phyloP scores from a whole-genome alignment of 2,329 filamentous ascomycete genomes.

The Annulohypoxylon truncatum region DNA sequence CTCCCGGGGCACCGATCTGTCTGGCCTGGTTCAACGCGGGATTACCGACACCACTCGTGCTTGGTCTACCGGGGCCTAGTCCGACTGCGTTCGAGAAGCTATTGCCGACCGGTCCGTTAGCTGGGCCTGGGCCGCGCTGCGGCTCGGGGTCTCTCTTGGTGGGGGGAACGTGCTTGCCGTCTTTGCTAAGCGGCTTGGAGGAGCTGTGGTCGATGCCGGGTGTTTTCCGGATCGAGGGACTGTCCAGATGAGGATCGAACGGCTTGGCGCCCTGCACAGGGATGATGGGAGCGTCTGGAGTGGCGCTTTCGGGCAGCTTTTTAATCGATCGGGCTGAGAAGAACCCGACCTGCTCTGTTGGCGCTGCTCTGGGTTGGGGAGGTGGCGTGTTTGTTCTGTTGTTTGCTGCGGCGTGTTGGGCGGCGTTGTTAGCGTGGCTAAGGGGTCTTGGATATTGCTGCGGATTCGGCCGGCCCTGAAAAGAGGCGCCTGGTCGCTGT shows the following conservation, averaged over 20 bases:
- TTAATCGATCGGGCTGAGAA: conserved; percentile 76
- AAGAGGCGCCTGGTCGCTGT: conserved; percentile 43
- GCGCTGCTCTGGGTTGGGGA: conserved; percentile 46
- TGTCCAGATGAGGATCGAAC: conserved; percentile 81
- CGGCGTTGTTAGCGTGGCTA: conserved; percentile 35
- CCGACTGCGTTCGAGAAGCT: conserved; percentile 32
- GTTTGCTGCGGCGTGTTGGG: conserved; percentile 44
- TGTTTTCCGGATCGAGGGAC: conserved; percentile 89
- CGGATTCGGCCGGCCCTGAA: conserved; percentile 45
- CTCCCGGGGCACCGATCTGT: conserved; percentile 69
- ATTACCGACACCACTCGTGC: conserved; percentile 60
- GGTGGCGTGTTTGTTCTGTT: conserved; percentile 48
- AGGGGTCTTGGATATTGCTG: conserved; percentile 40
- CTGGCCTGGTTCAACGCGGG: conserved; percentile 65
- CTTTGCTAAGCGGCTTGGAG: conserved; percentile 76
- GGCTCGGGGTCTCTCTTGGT: conserved; percentile 46
- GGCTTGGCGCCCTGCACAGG: conserved; percentile 61
- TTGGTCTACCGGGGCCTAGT: conserved; percentile 31
- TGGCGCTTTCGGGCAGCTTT: conserved; percentile 62
- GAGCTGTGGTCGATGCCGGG: conserved; percentile 85
- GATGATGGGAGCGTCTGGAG: conserved; percentile 56
- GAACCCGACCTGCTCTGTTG: conserved; percentile 67
- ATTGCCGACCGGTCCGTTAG: conserved; percentile 19
- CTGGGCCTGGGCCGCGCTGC: conserved; percentile 34
- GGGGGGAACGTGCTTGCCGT: conserved; percentile 64